phyloP scores from a whole-genome alignment of 768 basidiomycete species.

The Naematelia aurantialba region DNA sequence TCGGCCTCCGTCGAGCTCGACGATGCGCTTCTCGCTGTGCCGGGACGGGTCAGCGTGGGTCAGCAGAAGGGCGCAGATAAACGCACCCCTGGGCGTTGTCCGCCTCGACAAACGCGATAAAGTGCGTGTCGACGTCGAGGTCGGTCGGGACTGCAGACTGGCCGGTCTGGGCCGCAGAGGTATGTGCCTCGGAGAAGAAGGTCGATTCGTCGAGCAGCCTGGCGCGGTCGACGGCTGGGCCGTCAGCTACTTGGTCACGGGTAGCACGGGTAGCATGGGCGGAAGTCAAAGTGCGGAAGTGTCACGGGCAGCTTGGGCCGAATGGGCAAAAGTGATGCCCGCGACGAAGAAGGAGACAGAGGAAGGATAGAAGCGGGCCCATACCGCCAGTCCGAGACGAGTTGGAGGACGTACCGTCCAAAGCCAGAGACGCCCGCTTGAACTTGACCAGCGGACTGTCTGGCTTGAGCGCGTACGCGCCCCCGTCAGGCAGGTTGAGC shows the following conservation, averaged over 20 bases:
- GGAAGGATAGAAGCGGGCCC: not conserved
- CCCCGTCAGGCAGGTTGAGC: conserved; percentile 60
- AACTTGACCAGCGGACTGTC: conserved; percentile 41
- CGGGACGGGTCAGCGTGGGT: too few species aligned
- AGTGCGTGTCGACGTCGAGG: conserved; percentile 74
- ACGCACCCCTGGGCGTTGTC: conserved; percentile 51
- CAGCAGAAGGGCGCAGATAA: too few species aligned
- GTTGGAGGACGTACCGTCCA: conserved; percentile 32
- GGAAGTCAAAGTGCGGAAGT: not conserved
- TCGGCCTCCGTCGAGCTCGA: conserved; percentile 81
- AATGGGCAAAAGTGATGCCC: not conserved
- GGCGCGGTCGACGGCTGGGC: conserved; percentile 60
- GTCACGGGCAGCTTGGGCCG: too few species aligned
- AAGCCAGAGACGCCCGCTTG: conserved; percentile 34
- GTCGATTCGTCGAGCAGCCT: conserved; percentile 68
- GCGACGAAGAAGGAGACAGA: not conserved
- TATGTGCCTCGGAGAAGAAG: conserved; percentile 75
- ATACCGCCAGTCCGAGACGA: not conserved
- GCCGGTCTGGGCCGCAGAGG: conserved; percentile 63
- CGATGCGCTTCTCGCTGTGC: conserved; percentile 54
- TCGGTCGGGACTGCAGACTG: conserved; percentile 64
- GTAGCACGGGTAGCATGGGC: not conserved
- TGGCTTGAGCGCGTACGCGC: conserved; percentile 38
- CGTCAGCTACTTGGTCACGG: conserved; percentile 49
- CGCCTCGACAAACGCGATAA: conserved; percentile 77